Evolutionary conservation across 108 stramenopile genomes (phyloP), one percentile per base, ranked within the genome.

Genomic region (Cyclotella atomus): DNA sequence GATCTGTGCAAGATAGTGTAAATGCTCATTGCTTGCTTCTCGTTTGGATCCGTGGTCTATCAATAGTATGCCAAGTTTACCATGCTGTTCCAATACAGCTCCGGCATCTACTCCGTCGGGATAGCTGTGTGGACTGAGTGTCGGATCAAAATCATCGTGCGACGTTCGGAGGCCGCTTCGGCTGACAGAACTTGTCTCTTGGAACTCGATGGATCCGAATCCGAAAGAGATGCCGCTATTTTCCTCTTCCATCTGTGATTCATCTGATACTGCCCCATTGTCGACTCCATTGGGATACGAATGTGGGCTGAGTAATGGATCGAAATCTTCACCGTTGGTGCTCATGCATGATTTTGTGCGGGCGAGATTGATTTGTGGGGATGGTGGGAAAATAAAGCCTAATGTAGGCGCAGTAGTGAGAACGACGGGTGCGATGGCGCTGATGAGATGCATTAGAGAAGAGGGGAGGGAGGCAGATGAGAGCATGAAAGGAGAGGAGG

Each of bases 1-100:
- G 30, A 89, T 61, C 60, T 83, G 63, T 20, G 92, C 93, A 55
- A 97, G 73, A 29, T 72, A 68, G 27, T 89, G 79, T 25, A 97
- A 76, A 62, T 90, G 88, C n/a, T 79, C 78, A 75, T 97, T 97
- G 55, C 93, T 91, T 19, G 82, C 81, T 53, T 57, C 52, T 33
- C 93, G 88, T 3, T 85, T 81, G 12, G 97, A 97, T 2, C 97
- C 97, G 77, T 97, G 97, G 71, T 97, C 97, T 53, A 96, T 94
- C 32, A 97, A 79, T 14, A 97, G 81, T 54, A 97, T 85, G 16
- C 94, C 97, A 27, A 95, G 45, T 33, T 54, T 77, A 59, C 19
- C 60, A 1, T 45, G 20, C 52, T 61, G 20, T 36, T 68, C 35
- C 15, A 50, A 3, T 17, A 36, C 73, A 16, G 46, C 50, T 10